Conservation (phyloP, 2,329 filamentous ascomycete species). For the Cladophialophora immunda region DNA sequence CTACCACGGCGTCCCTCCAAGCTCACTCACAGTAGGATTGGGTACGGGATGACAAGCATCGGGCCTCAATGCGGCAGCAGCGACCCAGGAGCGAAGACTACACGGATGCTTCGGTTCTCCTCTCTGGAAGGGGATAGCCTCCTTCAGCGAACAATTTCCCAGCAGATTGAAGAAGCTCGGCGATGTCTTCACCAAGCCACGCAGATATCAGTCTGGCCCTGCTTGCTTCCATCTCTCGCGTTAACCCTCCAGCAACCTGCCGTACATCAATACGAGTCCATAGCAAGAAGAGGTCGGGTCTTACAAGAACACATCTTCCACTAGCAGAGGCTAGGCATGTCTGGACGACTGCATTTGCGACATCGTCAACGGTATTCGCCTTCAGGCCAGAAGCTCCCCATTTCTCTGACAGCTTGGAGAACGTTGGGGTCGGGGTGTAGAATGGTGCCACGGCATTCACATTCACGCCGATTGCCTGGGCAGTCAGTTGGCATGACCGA, state of each 20-base stretch:
- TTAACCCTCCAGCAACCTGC: conserved; percentile 12
- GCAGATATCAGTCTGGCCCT: not conserved
- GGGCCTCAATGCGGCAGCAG: not conserved
- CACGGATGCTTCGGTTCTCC: not conserved
- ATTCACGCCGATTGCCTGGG: conserved; percentile 48
- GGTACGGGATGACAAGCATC: too few relatives aligned
- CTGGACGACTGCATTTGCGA: conserved; percentile 52
- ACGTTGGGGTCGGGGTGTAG: conserved; percentile 57
- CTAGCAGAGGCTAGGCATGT: conserved; percentile 10
- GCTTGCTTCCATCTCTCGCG: conserved; percentile 9
- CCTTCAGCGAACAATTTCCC: conserved; percentile 7
- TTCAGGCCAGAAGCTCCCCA: conserved; percentile 53
- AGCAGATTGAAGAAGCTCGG: conserved; percentile 1
- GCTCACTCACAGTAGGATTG: too few relatives aligned
- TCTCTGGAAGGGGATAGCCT: conserved; percentile 7
- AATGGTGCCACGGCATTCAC: conserved; percentile 61
- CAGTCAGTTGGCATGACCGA: conserved; percentile 49
- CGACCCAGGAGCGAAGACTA: not conserved
- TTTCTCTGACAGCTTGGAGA: conserved; percentile 48
- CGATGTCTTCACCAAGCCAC: conserved; percentile 14
- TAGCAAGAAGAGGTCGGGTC: not conserved
- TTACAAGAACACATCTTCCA: conserved; percentile 25
- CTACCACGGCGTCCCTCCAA: too few relatives aligned
- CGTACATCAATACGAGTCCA: not conserved
- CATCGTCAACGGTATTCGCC: conserved; percentile 53